A percentile compares a stretch with the other conserved stretches of the same genome.
Evolutionary conservation across 495 filamentous ascomycete species (phyloP).

Genomic region (Xylaria bambusicola): DNA sequence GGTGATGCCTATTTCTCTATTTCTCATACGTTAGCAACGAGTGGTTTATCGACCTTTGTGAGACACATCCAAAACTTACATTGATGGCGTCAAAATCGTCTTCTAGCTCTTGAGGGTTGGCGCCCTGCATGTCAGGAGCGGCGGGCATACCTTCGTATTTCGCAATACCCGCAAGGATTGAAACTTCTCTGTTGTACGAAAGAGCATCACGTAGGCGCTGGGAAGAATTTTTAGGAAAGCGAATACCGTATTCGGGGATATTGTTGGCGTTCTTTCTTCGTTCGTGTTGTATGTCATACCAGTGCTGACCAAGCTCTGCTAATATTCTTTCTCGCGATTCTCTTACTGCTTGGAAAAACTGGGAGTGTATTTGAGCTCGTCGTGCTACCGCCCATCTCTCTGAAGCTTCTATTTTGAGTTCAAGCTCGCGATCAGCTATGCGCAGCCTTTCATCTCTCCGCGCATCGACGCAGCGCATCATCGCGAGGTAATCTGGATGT

Average conservation of each 20-base stretch:
- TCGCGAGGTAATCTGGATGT: conserved; percentile 86
- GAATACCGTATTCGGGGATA: conserved; percentile 75
- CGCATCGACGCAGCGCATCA: conserved; percentile 80
- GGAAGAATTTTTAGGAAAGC: conserved; percentile 68
- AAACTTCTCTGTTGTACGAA: conserved; percentile 91
- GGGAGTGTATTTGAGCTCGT: conserved; percentile 77
- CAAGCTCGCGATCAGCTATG: conserved; percentile 67
- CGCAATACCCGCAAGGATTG: conserved; percentile 82
- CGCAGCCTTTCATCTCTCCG: conserved; percentile 77
- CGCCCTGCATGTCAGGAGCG: conserved; percentile 76
- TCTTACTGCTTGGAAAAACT: conserved; percentile 81
- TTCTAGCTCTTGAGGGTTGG: conserved; percentile 71
- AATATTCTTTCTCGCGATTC: conserved; percentile 80
- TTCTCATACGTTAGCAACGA: conserved; percentile 9
- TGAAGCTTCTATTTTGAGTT: conserved; percentile 71
- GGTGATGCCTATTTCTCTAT: conserved; percentile 31
- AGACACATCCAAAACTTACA: conserved; percentile 57
- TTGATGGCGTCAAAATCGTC: conserved; percentile 88
- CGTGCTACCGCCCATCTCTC: conserved; percentile 74
- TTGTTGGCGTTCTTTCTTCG: conserved; percentile 78
- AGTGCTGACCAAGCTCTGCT: conserved; percentile 76
- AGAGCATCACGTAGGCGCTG: conserved; percentile 77
- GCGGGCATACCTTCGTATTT: conserved; percentile 96
- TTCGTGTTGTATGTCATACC: conserved; percentile 90
- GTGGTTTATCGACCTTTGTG: too few relatives aligned